phyloP scores from a whole-genome alignment of 2,329 filamentous ascomycete genomes.

The Ophiostoma australiae region DNA sequence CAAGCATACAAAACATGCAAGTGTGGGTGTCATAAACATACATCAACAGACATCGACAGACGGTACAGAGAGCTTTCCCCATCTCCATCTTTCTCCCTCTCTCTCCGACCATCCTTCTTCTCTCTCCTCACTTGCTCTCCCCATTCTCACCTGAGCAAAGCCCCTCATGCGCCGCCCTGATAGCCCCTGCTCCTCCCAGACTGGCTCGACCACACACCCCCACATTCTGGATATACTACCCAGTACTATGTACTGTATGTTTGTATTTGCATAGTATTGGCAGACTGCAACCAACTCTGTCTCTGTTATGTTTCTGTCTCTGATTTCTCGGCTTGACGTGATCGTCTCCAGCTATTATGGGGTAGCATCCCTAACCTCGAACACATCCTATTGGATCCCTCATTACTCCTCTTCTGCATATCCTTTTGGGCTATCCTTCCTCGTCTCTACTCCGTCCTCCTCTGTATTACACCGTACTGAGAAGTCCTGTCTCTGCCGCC shows the following conservation, averaged over 20 bases:
- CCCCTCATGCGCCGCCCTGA: background rate
- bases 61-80: background rate
- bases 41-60: background rate
- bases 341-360: constrained; percentile 9
- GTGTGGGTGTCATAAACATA: background rate
- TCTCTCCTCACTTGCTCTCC: background rate
- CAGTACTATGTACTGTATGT: too few relatives aligned
- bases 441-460: background rate
- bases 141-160: background rate
- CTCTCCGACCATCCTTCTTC: background rate
- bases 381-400: constrained; percentile 6
- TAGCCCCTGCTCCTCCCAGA: background rate
- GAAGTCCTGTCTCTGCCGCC: background rate
- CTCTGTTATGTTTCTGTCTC: background rate
- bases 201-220: background rate
- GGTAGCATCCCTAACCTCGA: background rate
- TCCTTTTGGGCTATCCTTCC: background rate
- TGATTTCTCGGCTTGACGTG: background rate
- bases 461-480: background rate
- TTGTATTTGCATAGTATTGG: background rate
- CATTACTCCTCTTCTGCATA: background rate
- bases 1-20: background rate
- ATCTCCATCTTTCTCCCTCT: background rate
- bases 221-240: too few relatives aligned
- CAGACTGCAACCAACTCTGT: background rate